Conservation (phyloP, 2,329 filamentous ascomycete genomes). For the Teratosphaeria epicoccoides region DNA sequence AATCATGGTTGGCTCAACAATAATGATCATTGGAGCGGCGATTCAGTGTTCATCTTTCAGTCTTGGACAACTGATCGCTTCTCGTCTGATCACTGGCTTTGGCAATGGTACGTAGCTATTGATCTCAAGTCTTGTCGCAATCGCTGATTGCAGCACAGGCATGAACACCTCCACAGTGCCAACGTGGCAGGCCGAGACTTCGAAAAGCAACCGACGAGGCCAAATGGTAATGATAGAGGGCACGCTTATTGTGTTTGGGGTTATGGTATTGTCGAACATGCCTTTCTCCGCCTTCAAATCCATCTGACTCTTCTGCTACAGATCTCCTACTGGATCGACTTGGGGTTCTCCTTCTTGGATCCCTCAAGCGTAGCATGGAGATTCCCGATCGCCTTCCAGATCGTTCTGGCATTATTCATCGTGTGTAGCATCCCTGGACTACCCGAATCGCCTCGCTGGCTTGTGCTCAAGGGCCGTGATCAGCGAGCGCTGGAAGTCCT, state of each 20-base stretch:
- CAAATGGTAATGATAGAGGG: conserved; percentile 46
- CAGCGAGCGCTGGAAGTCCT: conserved; percentile 41
- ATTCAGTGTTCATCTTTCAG: conserved; percentile 39
- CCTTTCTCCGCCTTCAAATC: neutral
- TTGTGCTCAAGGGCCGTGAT: conserved; percentile 46
- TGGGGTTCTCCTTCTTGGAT: conserved; percentile 30
- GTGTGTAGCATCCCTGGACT: conserved; percentile 38
- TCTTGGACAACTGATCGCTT: conserved; percentile 38
- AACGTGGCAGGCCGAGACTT: conserved; percentile 43
- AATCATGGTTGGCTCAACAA: conserved; percentile 39
- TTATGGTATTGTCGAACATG: conserved; percentile 15
- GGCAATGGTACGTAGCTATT: conserved; percentile 40
- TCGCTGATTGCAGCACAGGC: conserved; percentile 15
- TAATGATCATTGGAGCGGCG: conserved; percentile 41
- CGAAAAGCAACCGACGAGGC: conserved; percentile 40
- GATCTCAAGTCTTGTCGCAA: conserved; percentile 10
- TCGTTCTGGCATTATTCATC: conserved; percentile 45
- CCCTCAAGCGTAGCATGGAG: conserved; percentile 41
- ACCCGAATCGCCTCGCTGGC: conserved; percentile 49
- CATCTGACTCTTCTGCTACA: neutral
- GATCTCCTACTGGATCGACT: conserved; percentile 42
- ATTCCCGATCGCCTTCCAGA: conserved; percentile 48
- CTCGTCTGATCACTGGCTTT: conserved; percentile 42
- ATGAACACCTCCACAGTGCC: conserved; percentile 44
- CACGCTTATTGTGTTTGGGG: conserved; percentile 30